These are phyloP conservation scores for Hanseniaspora vineae DNA, from an alignment of 805 yeast genomes.

Conservation along the genomic window DNA sequence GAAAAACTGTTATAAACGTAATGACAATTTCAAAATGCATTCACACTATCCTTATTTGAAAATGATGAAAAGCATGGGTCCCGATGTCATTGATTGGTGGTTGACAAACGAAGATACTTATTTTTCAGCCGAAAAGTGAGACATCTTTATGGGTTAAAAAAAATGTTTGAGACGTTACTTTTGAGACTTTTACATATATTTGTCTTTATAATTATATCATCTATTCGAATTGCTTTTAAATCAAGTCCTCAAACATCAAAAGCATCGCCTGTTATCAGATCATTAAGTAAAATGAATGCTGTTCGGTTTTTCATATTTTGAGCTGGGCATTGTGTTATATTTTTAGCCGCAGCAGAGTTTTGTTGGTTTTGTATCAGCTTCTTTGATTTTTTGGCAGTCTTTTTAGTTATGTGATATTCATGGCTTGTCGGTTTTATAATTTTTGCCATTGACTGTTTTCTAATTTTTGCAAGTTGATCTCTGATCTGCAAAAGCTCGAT, in stretches of 20 bases:
- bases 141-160: background rate
- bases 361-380: no score
- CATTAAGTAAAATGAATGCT: conserved; percentile 9
- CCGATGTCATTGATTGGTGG: conserved; percentile 18
- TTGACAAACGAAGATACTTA: background rate
- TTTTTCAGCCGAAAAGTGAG: background rate
- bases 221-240: background rate
- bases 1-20: no score
- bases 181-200: background rate
- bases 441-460: no score
- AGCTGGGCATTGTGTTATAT: background rate
- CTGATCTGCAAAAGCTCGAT: background rate
- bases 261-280: conserved; percentile 13
- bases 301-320: background rate
- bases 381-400: no score
- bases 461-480: no score
- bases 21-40: background rate
- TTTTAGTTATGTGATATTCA: no score
- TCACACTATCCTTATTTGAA: background rate
- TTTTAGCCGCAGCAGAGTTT: background rate
- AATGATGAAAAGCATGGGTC: conserved; percentile 13
- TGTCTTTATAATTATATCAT: background rate
- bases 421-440: no score
- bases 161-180: no score
- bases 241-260: conserved; percentile 5